Conservation (phyloP, 208 protist genomes). For the Balamuthia mandrillaris region DNA sequence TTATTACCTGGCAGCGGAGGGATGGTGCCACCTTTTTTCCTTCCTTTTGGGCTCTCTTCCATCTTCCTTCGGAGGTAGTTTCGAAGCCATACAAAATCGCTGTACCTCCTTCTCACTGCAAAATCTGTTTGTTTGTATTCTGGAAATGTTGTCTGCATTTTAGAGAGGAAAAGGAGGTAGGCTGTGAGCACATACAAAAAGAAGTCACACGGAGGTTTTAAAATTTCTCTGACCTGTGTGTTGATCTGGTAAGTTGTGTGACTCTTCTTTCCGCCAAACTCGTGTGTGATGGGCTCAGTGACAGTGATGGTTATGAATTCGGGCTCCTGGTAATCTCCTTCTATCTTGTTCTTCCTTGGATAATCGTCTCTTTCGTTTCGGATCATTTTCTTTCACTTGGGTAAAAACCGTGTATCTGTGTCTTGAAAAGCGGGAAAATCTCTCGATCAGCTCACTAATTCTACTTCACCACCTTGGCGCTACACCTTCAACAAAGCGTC, state of each 20-base stretch:
- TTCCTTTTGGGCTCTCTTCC: constrained; percentile 53
- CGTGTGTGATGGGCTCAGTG: constrained; percentile 42
- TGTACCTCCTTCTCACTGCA: constrained; percentile 56
- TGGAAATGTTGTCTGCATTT: constrained; percentile 52
- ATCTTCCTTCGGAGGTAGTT: constrained; percentile 55
- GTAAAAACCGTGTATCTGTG: too few relatives aligned
- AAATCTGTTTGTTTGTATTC: constrained; percentile 57
- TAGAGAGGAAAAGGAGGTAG: neutral
- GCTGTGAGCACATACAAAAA: neutral
- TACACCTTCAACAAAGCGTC: too few relatives aligned
- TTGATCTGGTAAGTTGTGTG: constrained; percentile 39
- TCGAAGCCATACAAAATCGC: constrained; percentile 58
- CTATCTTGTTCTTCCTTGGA: neutral
- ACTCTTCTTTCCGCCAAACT: constrained; percentile 35
- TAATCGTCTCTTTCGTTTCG: neutral
- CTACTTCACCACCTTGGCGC: too few relatives aligned
- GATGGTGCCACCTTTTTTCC: constrained; percentile 45
- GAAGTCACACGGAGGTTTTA: neutral
- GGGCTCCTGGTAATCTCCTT: constrained; percentile 52
- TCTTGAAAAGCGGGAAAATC: too few relatives aligned
- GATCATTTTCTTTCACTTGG: constrained; percentile 20
- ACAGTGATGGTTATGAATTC: constrained; percentile 54
- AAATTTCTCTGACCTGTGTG: neutral
- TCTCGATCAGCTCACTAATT: too few relatives aligned
- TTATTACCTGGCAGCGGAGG: constrained; percentile 54